Evolutionary conservation across 2,329 filamentous ascomycete genomes (phyloP).

Genomic region (Fusarium napiforme): DNA sequence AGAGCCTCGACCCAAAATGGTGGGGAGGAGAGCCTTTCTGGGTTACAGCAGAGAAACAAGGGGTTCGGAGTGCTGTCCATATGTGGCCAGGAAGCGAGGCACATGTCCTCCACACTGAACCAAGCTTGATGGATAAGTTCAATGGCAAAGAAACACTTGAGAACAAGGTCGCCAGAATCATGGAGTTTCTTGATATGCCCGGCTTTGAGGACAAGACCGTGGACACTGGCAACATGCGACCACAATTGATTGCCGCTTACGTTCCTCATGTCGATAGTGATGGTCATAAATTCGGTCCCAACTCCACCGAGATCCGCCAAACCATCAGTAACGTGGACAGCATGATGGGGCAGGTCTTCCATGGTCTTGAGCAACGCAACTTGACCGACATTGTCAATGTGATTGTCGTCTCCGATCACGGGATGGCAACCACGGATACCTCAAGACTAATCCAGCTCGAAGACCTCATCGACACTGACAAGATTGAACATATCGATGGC

Average conservation of each 20-base stretch:
- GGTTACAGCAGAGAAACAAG: slow-evolving; percentile 88
- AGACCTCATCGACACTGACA: slow-evolving; percentile 80
- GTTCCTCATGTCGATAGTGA: slow-evolving; percentile 91
- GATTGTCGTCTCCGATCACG: slow-evolving; percentile 96
- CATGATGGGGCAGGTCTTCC: slow-evolving; percentile 83
- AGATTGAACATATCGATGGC: slow-evolving; percentile 87
- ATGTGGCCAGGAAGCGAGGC: slow-evolving; percentile 99
- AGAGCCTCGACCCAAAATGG: slow-evolving; percentile 88
- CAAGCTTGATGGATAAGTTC: slow-evolving; percentile 85
- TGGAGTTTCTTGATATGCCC: slow-evolving; percentile 86
- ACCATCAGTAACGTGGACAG: slow-evolving; percentile 84
- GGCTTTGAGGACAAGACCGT: slow-evolving; percentile 70
- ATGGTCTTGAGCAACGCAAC: slow-evolving; percentile 82
- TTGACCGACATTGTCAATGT: slow-evolving; percentile 91
- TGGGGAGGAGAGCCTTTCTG: slow-evolving; percentile 95
- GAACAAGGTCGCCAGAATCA: slow-evolving; percentile 80
- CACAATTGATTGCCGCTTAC: slow-evolving; percentile 93
- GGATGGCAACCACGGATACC: slow-evolving; percentile 93
- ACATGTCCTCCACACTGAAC: slow-evolving; percentile 78
- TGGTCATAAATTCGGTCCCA: slow-evolving; percentile 90
- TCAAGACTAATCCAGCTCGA: slow-evolving; percentile 88
- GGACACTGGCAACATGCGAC: slow-evolving; percentile 68
- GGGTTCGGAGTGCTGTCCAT: slow-evolving; percentile 83
- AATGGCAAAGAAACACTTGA: slow-evolving; percentile 80
- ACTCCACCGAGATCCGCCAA: slow-evolving; percentile 86